Evolutionary conservation across 2,329 filamentous ascomycete species (phyloP).

Genomic region (Colletotrichum sp.): DNA sequence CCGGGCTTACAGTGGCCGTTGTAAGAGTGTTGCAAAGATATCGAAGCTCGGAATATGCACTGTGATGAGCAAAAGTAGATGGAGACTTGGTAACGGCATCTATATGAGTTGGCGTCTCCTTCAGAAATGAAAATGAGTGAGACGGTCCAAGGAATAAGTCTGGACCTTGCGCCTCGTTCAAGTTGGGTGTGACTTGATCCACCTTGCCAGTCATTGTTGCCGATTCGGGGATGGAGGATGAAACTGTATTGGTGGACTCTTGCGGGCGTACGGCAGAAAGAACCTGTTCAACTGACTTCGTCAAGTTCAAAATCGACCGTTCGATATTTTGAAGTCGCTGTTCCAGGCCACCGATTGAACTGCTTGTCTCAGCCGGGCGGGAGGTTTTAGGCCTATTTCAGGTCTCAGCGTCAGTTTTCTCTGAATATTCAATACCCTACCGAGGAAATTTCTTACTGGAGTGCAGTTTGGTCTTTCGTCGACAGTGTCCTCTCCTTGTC

Average conservation of each 20-base stretch:
- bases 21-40: neutral
- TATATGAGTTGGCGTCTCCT: neutral
- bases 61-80: neutral
- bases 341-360: neutral
- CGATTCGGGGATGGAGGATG: too few species aligned
- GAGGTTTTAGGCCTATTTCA: neutral
- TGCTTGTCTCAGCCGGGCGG: neutral
- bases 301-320: neutral
- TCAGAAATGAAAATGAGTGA: neutral
- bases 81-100: neutral
- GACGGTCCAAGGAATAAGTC: neutral
- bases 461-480: neutral
- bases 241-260: neutral
- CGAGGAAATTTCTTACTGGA: neutral
- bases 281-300: neutral
- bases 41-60: neutral
- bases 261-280: neutral
- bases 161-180: neutral
- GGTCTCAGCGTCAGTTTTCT: neutral
- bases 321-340: neutral
- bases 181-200: neutral
- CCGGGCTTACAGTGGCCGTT: neutral
- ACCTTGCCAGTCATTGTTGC: too few species aligned
- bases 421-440: neutral
- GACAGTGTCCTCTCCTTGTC: neutral